A percentile compares a stretch with the other conserved stretches of the same genome.
These are phyloP conservation scores for Xylaria sp. DNA, from an alignment of 2,329 filamentous ascomycete genomes.

Conservation along the genomic window DNA sequence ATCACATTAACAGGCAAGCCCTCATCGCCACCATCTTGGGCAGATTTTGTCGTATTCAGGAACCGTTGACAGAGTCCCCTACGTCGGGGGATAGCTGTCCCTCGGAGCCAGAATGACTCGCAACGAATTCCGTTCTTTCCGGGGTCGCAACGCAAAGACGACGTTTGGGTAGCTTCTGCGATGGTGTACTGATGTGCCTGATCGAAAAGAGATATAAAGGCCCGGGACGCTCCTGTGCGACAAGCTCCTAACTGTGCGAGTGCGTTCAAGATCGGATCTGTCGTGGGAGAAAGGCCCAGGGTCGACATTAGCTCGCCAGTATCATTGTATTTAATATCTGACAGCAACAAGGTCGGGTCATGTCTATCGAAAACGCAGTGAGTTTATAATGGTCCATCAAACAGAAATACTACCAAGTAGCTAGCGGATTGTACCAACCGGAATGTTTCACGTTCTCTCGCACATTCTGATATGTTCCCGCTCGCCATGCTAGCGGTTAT, in stretches of 20 bases:
- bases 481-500: slow-evolving; percentile 12
- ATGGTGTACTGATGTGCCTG: slow-evolving; percentile 26
- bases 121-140: not conserved
- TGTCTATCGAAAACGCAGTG: slow-evolving; percentile 21
- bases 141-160: slow-evolving; percentile 11
- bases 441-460: slow-evolving; percentile 34
- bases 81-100: slow-evolving; percentile 30
- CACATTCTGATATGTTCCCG: slow-evolving; percentile 28
- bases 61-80: slow-evolving; percentile 27
- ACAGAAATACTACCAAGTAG: not conserved
- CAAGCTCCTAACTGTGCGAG: slow-evolving; percentile 31
- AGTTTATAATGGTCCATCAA: not conserved
- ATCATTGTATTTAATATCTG: slow-evolving; percentile 19
- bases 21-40: not conserved
- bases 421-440: slow-evolving; percentile 6
- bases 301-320: slow-evolving; percentile 18
- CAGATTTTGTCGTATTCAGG: slow-evolving; percentile 20
- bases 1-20: slow-evolving; percentile 28
- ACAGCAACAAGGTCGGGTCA: slow-evolving; percentile 29
- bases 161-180: slow-evolving; percentile 29
- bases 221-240: slow-evolving; percentile 29
- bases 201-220: slow-evolving; percentile 35
- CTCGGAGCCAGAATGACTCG: slow-evolving; percentile 26
- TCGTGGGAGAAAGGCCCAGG: slow-evolving; percentile 16
- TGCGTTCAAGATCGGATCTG: slow-evolving; percentile 28